These are phyloP conservation scores for Hypomontagnella monticulosa DNA, from an alignment of 495 filamentous ascomycete genomes.

Conservation along the genomic window DNA sequence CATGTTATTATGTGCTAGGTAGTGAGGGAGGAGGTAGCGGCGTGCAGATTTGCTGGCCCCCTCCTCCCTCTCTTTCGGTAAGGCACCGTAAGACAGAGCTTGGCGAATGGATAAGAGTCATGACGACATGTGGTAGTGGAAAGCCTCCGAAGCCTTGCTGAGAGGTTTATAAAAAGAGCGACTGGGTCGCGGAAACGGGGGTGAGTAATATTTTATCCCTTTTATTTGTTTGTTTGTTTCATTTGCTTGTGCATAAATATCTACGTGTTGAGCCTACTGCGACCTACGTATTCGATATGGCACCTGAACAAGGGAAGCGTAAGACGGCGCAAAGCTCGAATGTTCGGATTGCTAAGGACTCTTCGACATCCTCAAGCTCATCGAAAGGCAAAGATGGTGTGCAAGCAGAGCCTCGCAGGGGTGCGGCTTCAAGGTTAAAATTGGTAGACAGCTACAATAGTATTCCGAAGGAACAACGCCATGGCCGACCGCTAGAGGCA, in stretches of 20 bases:
- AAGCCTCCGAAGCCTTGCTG: too few species aligned
- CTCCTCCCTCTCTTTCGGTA: too few species aligned
- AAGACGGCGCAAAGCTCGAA: not conserved
- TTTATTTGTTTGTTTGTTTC: too few species aligned
- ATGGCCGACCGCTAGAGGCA: conserved; percentile 21
- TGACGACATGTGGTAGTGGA: too few species aligned
- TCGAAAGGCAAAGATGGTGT: not conserved
- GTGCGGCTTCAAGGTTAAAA: not conserved
- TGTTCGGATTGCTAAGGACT: not conserved
- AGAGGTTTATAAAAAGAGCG: too few species aligned
- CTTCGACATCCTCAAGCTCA: not conserved
- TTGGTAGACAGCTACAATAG: not conserved
- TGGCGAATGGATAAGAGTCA: too few species aligned
- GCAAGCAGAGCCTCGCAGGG: not conserved
- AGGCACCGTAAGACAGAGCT: too few species aligned
- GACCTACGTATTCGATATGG: not conserved
- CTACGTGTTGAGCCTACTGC: not conserved
- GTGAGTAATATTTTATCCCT: too few species aligned
- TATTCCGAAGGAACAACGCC: not conserved
- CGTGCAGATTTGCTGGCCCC: too few species aligned
- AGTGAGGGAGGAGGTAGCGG: too few species aligned
- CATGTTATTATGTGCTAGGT: too few species aligned
- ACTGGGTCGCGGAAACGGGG: too few species aligned
- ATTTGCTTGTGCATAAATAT: not conserved
- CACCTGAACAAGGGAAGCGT: not conserved